phyloP scores from a whole-genome alignment of 176 grass and related monocot species.

The Bothriochloa decipiens region DNA sequence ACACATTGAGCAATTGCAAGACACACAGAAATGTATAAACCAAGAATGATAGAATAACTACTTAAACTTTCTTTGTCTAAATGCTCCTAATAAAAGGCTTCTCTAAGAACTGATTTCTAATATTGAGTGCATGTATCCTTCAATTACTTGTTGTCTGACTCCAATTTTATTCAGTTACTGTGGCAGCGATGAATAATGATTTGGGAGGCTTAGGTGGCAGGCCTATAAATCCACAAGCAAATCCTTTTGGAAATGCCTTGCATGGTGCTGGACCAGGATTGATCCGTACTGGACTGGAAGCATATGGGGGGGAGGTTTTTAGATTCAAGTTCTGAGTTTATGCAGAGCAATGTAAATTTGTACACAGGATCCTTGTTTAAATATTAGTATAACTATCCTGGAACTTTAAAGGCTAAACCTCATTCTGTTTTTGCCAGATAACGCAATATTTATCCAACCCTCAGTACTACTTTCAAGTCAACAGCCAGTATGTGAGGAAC shows the following conservation, averaged over 20 bases:
- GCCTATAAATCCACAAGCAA: slow-evolving; percentile 44
- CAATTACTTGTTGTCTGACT: slow-evolving; percentile 29
- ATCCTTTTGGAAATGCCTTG: slow-evolving; percentile 72
- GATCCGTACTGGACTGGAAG: slow-evolving; percentile 65
- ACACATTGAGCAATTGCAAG: background rate
- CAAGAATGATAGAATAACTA: background rate
- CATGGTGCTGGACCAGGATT: slow-evolving; percentile 81
- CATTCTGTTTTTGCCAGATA: slow-evolving; percentile 48
- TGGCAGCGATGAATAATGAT: slow-evolving; percentile 53
- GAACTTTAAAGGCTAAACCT: slow-evolving; percentile 12
- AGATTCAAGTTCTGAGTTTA: slow-evolving; percentile 82
- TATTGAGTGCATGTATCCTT: background rate
- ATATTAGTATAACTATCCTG: background rate
- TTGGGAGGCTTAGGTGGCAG: slow-evolving; percentile 32
- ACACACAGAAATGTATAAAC: background rate
- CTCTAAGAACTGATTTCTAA: background rate
- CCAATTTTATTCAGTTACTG: slow-evolving; percentile 25
- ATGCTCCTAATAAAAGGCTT: background rate
- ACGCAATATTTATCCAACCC: slow-evolving; percentile 71
- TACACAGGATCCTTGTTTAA: background rate
- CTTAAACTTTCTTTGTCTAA: no score
- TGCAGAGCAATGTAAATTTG: slow-evolving; percentile 80
- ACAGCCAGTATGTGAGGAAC: slow-evolving; percentile 84
- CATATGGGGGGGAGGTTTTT: slow-evolving; percentile 65
- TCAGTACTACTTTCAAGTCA: slow-evolving; percentile 95